Conservation (phyloP, 768 basidiomycete genomes). For the Solioccasus polychromus region DNA sequence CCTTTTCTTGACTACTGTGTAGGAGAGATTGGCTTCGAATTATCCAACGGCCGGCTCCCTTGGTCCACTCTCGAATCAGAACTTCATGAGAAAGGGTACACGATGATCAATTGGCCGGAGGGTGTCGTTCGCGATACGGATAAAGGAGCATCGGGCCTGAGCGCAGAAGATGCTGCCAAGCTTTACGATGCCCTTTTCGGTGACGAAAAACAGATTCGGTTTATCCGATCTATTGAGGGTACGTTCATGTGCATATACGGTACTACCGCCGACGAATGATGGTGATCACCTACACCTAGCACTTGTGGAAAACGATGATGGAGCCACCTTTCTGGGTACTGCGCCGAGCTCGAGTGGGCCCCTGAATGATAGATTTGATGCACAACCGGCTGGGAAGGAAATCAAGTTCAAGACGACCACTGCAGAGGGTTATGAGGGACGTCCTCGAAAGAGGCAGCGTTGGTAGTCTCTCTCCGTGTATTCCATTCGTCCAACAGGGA, state of each 20-base stretch:
- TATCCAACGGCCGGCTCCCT: conserved; percentile 1
- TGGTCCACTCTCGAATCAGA: conserved; percentile 15
- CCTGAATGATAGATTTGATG: neutral
- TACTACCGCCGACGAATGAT: neutral
- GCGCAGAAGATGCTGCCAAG: conserved; percentile 5
- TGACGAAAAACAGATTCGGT: conserved; percentile 1
- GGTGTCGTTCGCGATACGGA: conserved; percentile 1
- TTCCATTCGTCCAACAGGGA: neutral
- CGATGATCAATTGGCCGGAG: conserved; percentile 6
- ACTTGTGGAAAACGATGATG: neutral
- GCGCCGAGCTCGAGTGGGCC: neutral
- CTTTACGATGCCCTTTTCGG: conserved; percentile 9
- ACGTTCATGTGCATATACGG: neutral
- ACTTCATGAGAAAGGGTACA: conserved; percentile 2
- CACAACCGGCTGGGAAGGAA: neutral
- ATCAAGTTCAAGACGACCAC: conserved; percentile 1
- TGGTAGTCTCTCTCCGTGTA: neutral
- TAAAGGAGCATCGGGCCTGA: conserved; percentile 4
- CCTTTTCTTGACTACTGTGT: neutral
- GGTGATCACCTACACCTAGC: neutral
- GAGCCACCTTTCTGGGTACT: too few species aligned
- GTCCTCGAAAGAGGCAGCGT: neutral
- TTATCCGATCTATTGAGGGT: neutral
- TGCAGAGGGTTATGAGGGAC: neutral
- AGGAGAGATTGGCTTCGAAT: conserved; percentile 9